Conservation (phyloP, 2,329 filamentous ascomycete genomes). For the Arthrobotrys musiformis region DNA sequence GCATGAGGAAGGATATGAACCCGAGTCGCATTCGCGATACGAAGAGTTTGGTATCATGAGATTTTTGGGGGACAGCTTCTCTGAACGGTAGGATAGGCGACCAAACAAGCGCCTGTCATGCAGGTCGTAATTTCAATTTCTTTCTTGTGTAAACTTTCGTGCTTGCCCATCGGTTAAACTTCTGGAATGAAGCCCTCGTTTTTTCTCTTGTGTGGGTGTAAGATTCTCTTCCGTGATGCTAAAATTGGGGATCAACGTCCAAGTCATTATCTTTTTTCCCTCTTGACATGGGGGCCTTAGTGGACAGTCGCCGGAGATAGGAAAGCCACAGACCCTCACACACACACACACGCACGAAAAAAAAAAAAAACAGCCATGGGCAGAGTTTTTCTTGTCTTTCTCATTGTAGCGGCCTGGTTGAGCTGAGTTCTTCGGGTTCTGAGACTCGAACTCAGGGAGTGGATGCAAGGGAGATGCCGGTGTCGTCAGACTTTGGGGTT, state of each 20-base stretch:
- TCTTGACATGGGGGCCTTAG: slow-evolving; percentile 20
- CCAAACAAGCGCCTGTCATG: slow-evolving; percentile 52
- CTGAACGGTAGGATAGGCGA: slow-evolving; percentile 27
- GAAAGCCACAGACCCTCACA: slow-evolving; percentile 14
- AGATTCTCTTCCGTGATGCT: slow-evolving; percentile 31
- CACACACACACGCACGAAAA: too few relatives aligned
- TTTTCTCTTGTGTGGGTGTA: too few relatives aligned
- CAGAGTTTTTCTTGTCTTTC: slow-evolving; percentile 47
- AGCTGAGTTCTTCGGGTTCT: slow-evolving; percentile 46
- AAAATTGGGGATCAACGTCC: slow-evolving; percentile 47
- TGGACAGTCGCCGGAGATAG: slow-evolving; percentile 21
- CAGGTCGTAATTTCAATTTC: slow-evolving; percentile 43
- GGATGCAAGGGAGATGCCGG: slow-evolving; percentile 49
- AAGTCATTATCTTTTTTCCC: background rate
- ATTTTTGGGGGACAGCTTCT: background rate
- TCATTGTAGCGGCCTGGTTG: slow-evolving; percentile 39
- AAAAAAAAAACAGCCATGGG: too few relatives aligned
- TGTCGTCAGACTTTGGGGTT: slow-evolving; percentile 36
- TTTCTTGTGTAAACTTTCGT: too few relatives aligned
- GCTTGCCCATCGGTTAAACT: slow-evolving; percentile 40
- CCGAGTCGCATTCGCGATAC: slow-evolving; percentile 13
- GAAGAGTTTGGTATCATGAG: background rate
- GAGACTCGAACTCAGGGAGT: slow-evolving; percentile 31
- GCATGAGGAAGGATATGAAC: background rate
- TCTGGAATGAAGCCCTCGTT: slow-evolving; percentile 47